A percentile compares a stretch with the other conserved stretches of the same genome.
Conservation (phyloP, 1,284 basidiomycete genomes). For the Inonotus obliquus region DNA sequence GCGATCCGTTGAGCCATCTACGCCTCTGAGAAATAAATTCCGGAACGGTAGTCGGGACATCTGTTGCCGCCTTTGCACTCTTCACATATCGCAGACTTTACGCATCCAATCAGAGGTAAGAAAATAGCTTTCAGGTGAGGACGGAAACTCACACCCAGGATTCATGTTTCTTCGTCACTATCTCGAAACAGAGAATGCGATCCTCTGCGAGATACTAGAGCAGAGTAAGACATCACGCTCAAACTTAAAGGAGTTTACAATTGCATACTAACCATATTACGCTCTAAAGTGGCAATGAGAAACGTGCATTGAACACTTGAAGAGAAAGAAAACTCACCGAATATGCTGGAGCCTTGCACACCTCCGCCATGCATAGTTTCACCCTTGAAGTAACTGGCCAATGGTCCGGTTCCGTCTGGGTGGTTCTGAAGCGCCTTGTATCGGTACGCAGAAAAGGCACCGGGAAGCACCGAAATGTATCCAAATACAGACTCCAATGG, state of each 20-base stretch:
- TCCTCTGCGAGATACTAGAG: slow-evolving; percentile 79
- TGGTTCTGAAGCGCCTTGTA: slow-evolving; percentile 83
- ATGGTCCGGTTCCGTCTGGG: slow-evolving; percentile 78
- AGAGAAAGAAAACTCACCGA: slow-evolving; percentile 36
- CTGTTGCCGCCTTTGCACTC: slow-evolving; percentile 84
- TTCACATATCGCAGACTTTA: slow-evolving; percentile 84
- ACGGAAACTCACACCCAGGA: slow-evolving; percentile 64
- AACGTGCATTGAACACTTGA: background rate
- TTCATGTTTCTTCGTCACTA: slow-evolving; percentile 88
- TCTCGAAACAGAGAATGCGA: slow-evolving; percentile 96
- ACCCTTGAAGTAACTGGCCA: slow-evolving; percentile 89
- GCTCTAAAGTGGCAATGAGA: slow-evolving; percentile 38
- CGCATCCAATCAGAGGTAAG: background rate
- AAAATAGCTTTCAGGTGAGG: background rate
- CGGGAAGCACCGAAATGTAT: slow-evolving; percentile 85
- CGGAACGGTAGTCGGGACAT: slow-evolving; percentile 78
- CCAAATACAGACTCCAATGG: slow-evolving; percentile 90
- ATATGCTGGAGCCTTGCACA: slow-evolving; percentile 58
- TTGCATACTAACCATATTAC: slow-evolving; percentile 54
- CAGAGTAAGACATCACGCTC: background rate
- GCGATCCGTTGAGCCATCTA: slow-evolving; percentile 86
- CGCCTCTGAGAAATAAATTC: slow-evolving; percentile 91
- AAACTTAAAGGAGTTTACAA: background rate
- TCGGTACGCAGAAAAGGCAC: slow-evolving; percentile 90
- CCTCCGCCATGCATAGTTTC: slow-evolving; percentile 79